Conservation (phyloP, 2,329 filamentous ascomycete species). For the Colletotrichum caudatum region DNA sequence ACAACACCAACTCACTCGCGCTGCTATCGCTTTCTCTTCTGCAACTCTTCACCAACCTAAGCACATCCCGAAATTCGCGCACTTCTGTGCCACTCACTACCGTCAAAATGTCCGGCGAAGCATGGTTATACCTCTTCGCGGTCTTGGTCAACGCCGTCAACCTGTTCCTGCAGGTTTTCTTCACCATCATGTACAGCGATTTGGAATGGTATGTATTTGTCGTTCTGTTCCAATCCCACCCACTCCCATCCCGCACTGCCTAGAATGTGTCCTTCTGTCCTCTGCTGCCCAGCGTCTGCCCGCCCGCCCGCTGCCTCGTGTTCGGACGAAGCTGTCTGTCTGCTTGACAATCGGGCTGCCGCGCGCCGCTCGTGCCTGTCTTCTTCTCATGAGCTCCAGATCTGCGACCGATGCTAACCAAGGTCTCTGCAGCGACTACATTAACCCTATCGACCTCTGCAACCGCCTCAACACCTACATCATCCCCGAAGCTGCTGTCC, state of each 20-base stretch:
- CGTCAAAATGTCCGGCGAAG: constrained; percentile 89
- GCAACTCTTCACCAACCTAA: constrained; percentile 16
- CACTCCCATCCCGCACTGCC: neutral
- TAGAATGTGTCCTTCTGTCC: neutral
- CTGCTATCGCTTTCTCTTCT: neutral
- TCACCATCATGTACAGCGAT: constrained; percentile 99
- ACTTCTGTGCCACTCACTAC: constrained; percentile 37
- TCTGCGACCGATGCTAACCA: constrained; percentile 47
- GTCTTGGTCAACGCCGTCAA: constrained; percentile 99
- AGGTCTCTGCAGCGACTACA: constrained; percentile 82
- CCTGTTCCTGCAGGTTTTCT: constrained; percentile 99
- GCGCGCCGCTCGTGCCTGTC: constrained; percentile 16
- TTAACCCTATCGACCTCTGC: constrained; percentile 99
- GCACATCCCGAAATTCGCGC: constrained; percentile 23
- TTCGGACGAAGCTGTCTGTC: constrained; percentile 20
- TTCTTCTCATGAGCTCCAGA: constrained; percentile 23
- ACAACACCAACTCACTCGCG: constrained; percentile 26
- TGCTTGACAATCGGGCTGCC: constrained; percentile 3
- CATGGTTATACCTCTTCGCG: constrained; percentile 97
- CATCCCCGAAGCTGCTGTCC: constrained; percentile 96
- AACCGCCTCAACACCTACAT: constrained; percentile 99
- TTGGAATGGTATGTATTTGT: constrained; percentile 87
- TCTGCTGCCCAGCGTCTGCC: neutral
- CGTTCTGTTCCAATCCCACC: neutral
- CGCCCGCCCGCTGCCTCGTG: neutral